These are phyloP conservation scores for Dendryphion nanum DNA, from an alignment of 2,329 filamentous ascomycete genomes.

Conservation along the genomic window DNA sequence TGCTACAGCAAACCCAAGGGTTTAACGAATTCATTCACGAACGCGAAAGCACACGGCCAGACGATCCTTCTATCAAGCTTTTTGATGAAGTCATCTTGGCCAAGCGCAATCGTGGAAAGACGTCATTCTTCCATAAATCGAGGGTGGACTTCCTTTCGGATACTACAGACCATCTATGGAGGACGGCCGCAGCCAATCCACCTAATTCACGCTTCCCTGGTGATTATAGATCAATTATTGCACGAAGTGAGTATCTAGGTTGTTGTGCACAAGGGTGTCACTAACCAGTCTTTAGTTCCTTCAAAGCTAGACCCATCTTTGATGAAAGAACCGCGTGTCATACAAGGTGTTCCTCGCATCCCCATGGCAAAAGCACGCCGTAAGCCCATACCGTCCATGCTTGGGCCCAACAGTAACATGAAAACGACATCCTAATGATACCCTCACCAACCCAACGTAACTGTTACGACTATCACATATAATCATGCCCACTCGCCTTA, in stretches of 20 bases:
- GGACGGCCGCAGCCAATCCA: conserved; percentile 59
- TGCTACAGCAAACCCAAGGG: conserved; percentile 64
- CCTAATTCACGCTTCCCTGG: conserved; percentile 54
- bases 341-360: conserved; percentile 77
- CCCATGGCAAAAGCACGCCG: conserved; percentile 49
- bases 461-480: conserved; percentile 1
- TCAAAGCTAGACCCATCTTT: conserved; percentile 79
- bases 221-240: conserved; percentile 53
- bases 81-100: conserved; percentile 84
- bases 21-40: conserved; percentile 87
- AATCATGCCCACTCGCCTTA: conserved; percentile 12
- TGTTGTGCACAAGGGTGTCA: conserved; percentile 54
- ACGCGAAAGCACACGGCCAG: conserved; percentile 64
- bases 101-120: conserved; percentile 68
- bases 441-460: conserved; percentile 15
- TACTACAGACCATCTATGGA: conserved; percentile 76
- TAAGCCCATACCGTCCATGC: conserved; percentile 49
- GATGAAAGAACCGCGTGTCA: conserved; percentile 89
- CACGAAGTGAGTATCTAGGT: conserved; percentile 48
- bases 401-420: conserved; percentile 27
- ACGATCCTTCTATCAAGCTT: conserved; percentile 67
- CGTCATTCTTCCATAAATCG: conserved; percentile 62
- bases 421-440: conserved; percentile 9
- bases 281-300: conserved; percentile 64
- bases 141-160: conserved; percentile 65